These are phyloP conservation scores for Calonectria ilicicola DNA, from an alignment of 2,329 filamentous ascomycete species.

Conservation along the genomic window DNA sequence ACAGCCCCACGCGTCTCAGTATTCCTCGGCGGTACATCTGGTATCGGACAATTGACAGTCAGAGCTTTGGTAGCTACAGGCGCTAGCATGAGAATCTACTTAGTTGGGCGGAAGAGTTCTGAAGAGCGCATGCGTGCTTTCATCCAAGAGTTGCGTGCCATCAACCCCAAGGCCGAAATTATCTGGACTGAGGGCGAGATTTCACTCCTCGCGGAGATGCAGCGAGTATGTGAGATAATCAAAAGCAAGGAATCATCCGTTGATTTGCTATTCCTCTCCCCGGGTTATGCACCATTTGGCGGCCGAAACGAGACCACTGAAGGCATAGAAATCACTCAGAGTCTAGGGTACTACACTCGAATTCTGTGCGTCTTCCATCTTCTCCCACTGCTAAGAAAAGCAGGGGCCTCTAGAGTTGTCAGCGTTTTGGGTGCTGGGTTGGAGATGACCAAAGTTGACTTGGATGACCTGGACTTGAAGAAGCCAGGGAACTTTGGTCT, in stretches of 20 bases:
- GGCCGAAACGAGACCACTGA: slow-evolving; percentile 53
- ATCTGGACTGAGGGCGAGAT: slow-evolving; percentile 58
- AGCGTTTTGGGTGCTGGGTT: slow-evolving; percentile 40
- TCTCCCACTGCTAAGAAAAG: slow-evolving; percentile 51
- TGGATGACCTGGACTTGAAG: slow-evolving; percentile 43
- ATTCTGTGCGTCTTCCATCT: slow-evolving; percentile 54
- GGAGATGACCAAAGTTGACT: slow-evolving; percentile 26
- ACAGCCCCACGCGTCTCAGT: slow-evolving; percentile 53
- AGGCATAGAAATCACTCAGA: slow-evolving; percentile 55
- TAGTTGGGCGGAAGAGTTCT: slow-evolving; percentile 55
- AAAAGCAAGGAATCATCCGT: slow-evolving; percentile 51
- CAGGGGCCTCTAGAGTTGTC: slow-evolving; percentile 42
- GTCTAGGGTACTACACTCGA: slow-evolving; percentile 56
- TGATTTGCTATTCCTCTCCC: slow-evolving; percentile 58
- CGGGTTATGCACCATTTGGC: slow-evolving; percentile 58
- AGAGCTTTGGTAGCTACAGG: slow-evolving; percentile 51
- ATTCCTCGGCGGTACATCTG: slow-evolving; percentile 60
- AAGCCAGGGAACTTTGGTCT: slow-evolving; percentile 39
- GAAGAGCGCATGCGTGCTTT: slow-evolving; percentile 46
- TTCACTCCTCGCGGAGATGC: slow-evolving; percentile 56
- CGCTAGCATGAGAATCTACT: slow-evolving; percentile 52
- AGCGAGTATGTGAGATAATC: slow-evolving; percentile 53
- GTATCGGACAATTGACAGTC: slow-evolving; percentile 57
- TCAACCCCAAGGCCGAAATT: slow-evolving; percentile 54
- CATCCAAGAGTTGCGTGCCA: slow-evolving; percentile 49